Evolutionary conservation across 208 protist genomes (phyloP).

Genomic region (Porcisia deanei): DNA sequence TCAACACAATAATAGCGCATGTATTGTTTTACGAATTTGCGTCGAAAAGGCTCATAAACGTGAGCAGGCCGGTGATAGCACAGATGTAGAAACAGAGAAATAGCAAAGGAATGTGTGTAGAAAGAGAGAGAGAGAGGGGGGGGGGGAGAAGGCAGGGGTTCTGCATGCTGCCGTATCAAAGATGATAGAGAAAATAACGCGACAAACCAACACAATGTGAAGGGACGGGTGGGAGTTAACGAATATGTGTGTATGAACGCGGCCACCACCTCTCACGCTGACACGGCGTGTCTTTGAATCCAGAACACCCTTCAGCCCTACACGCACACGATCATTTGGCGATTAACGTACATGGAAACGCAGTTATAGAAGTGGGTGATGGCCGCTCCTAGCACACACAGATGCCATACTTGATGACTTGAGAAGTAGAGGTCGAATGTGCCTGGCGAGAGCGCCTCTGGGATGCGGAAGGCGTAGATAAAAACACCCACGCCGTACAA

Average conservation of each 20-base stretch:
- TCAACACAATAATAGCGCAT: too few species aligned
- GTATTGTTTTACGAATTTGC: too few species aligned
- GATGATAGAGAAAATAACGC: neutral
- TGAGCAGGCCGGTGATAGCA: neutral
- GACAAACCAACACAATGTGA: neutral
- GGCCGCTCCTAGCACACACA: slow-evolving; percentile 78
- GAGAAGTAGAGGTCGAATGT: slow-evolving; percentile 71
- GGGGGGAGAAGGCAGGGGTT: neutral
- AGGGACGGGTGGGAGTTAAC: neutral
- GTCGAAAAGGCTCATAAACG: neutral
- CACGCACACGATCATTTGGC: slow-evolving; percentile 35
- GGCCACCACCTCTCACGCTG: neutral
- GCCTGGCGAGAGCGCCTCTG: slow-evolving; percentile 71
- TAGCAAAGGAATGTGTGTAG: neutral
- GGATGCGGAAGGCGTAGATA: slow-evolving; percentile 79
- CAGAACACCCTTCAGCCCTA: neutral
- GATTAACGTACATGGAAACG: slow-evolving; percentile 62
- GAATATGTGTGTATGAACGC: neutral
- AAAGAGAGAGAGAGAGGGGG: neutral
- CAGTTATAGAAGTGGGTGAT: slow-evolving; percentile 78
- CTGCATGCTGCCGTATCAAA: neutral
- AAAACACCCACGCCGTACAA: slow-evolving; percentile 84
- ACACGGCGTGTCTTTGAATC: too few species aligned
- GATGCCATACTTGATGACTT: slow-evolving; percentile 84
- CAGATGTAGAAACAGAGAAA: neutral